These are phyloP conservation scores for Tetrahymena thermophila DNA, from an alignment of 73 alveolate genomes.

Conservation along the genomic window DNA sequence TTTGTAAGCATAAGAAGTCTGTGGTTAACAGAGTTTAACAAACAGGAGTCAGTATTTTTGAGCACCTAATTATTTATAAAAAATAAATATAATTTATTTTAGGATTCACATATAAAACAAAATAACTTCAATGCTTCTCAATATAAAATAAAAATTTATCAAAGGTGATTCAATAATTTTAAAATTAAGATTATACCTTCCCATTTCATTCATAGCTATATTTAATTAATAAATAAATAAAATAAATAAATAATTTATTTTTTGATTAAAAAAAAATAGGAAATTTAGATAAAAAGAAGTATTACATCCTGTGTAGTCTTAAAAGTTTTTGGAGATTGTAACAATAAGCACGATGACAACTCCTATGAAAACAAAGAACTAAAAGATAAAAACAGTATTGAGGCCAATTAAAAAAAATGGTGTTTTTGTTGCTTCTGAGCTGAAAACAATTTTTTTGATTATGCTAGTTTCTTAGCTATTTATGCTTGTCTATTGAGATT, in stretches of 20 bases:
- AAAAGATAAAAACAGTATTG: not conserved
- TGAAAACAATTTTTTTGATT: not conserved
- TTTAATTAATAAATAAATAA: not conserved
- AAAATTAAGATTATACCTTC: not conserved
- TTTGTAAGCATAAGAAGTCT: not conserved
- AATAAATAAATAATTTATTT: not conserved
- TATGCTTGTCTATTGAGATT: not conserved
- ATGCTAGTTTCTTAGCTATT: not conserved
- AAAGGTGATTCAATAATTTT: not conserved
- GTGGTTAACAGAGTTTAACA: not conserved
- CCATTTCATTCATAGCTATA: not conserved
- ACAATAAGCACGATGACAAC: not conserved
- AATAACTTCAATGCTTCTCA: not conserved
- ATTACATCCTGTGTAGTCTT: not conserved
- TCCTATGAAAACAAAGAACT: not conserved
- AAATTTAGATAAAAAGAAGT: not conserved
- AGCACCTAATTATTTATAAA: not conserved
- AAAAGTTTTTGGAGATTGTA: not conserved
- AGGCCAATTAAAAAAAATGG: not conserved
- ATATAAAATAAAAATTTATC: not conserved
- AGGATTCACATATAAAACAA: not conserved
- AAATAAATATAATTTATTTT: not conserved
- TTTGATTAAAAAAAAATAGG: not conserved
- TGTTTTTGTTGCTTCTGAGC: not conserved
- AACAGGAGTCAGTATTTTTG: not conserved